Conservation (phyloP, 495 filamentous ascomycete species). For the Haplographium delicatum region DNA sequence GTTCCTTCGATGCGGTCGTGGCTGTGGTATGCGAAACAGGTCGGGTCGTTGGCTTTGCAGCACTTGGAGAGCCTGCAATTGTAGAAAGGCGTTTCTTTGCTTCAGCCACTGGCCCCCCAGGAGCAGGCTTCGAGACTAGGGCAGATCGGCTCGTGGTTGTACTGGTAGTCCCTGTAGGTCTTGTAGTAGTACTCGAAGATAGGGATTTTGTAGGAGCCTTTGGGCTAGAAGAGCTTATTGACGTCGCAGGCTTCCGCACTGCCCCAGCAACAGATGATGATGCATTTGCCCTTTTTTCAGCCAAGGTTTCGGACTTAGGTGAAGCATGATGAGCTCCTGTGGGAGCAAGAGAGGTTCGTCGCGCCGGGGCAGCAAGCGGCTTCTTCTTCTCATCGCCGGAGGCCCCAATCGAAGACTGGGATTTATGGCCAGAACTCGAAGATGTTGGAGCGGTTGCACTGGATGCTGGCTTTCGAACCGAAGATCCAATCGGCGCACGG, state of each 20-base stretch:
- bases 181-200: slow-evolving; percentile 25
- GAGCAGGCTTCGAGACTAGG: slow-evolving; percentile 29
- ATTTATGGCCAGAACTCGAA: slow-evolving; percentile 21
- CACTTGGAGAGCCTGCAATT: slow-evolving; percentile 30
- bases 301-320: slow-evolving; percentile 26
- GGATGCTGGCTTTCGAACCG: slow-evolving; percentile 22
- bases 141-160: slow-evolving; percentile 28
- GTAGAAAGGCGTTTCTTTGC: slow-evolving; percentile 46
- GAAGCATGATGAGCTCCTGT: slow-evolving; percentile 28
- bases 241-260: slow-evolving; percentile 26
- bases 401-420: slow-evolving; percentile 20
- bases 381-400: slow-evolving; percentile 29
- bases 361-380: slow-evolving; percentile 17
- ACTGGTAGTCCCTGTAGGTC: slow-evolving; percentile 26
- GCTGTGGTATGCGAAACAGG: slow-evolving; percentile 28
- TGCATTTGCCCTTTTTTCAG: slow-evolving; percentile 28
- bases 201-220: slow-evolving; percentile 33
- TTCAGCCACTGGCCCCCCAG: slow-evolving; percentile 34
- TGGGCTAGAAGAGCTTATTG: slow-evolving; percentile 36
- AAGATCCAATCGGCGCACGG: slow-evolving; percentile 17
- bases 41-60: slow-evolving; percentile 25
- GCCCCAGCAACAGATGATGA: slow-evolving; percentile 8
- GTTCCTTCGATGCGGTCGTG: slow-evolving; percentile 38
- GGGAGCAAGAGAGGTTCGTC: slow-evolving; percentile 28
- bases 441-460: slow-evolving; percentile 25